Percentiles rank a stretch among this genome's conserved stretches.
Evolutionary conservation across 495 filamentous ascomycete genomes (phyloP).

Genomic region (Cairneyella variabilis): DNA sequence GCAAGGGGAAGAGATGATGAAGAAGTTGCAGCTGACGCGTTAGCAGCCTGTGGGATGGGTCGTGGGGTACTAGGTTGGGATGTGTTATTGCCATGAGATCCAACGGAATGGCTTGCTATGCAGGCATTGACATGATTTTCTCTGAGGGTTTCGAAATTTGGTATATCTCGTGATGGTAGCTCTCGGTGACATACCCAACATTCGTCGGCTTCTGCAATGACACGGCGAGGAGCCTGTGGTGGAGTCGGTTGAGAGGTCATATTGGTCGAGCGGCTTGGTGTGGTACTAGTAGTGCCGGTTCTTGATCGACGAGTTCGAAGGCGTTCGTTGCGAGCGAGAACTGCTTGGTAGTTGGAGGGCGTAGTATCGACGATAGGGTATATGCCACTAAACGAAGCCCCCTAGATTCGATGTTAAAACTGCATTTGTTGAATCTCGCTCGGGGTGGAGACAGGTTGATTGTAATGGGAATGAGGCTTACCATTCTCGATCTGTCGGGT

Average conservation of each 20-base stretch:
- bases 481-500: too few relatives aligned
- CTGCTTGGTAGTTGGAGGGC: too few relatives aligned
- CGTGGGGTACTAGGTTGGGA: not conserved
- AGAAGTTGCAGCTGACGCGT: not conserved
- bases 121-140: constrained; percentile 77
- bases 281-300: not conserved
- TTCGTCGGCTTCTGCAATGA: constrained; percentile 75
- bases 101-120: constrained; percentile 39
- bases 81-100: not conserved
- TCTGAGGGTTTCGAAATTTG: constrained; percentile 57
- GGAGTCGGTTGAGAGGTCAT: not conserved
- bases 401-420: too few relatives aligned
- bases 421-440: too few relatives aligned
- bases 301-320: not conserved
- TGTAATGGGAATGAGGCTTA: too few relatives aligned
- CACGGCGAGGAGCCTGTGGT: constrained; percentile 18
- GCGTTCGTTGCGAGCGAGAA: too few relatives aligned
- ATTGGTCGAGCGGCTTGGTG: not conserved
- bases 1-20: constrained; percentile 20
- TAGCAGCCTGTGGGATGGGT: not conserved
- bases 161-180: constrained; percentile 61
- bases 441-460: too few relatives aligned
- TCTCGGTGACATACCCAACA: constrained; percentile 83
- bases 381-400: too few relatives aligned
- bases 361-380: too few relatives aligned